These are phyloP conservation scores for Talaromyces wortmannii DNA, from an alignment of 495 filamentous ascomycete species.

Conservation along the genomic window DNA sequence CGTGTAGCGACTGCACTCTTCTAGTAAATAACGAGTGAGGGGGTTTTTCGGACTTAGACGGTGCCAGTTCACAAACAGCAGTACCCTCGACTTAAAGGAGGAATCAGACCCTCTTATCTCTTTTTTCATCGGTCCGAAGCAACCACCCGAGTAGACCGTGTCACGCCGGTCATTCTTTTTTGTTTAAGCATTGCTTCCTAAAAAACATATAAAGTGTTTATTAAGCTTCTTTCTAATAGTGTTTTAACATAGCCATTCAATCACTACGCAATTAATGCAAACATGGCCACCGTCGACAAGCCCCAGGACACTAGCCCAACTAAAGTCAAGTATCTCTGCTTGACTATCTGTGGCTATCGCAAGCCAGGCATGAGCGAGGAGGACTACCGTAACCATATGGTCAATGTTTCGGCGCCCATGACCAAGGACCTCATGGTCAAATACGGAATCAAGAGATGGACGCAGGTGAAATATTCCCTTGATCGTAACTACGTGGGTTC, in stretches of 20 bases:
- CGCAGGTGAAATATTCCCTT: conserved; percentile 12
- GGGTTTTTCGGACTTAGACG: too few relatives aligned
- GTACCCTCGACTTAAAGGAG: too few relatives aligned
- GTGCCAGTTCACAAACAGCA: too few relatives aligned
- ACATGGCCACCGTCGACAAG: not conserved
- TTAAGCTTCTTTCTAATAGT: too few relatives aligned
- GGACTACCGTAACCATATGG: conserved; percentile 41
- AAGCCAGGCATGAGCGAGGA: conserved; percentile 43
- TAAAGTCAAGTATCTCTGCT: conserved; percentile 18
- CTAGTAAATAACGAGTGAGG: too few relatives aligned
- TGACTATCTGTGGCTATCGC: conserved; percentile 43
- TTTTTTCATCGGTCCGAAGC: not conserved
- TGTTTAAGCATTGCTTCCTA: too few relatives aligned
- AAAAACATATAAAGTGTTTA: too few relatives aligned
- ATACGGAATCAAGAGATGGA: conserved; percentile 34
- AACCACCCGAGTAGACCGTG: not conserved
- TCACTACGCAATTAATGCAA: not conserved
- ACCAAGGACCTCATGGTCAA: conserved; percentile 36
- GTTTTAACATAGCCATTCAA: too few relatives aligned
- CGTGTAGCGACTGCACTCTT: not conserved
- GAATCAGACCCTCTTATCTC: not conserved
- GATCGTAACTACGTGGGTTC: not conserved
- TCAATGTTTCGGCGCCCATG: conserved; percentile 32
- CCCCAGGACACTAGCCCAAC: not conserved
- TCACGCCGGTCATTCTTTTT: not conserved